Evolutionary conservation across 2,329 filamentous ascomycete species (phyloP).

Genomic region (Metarhizium guizhouense): DNA sequence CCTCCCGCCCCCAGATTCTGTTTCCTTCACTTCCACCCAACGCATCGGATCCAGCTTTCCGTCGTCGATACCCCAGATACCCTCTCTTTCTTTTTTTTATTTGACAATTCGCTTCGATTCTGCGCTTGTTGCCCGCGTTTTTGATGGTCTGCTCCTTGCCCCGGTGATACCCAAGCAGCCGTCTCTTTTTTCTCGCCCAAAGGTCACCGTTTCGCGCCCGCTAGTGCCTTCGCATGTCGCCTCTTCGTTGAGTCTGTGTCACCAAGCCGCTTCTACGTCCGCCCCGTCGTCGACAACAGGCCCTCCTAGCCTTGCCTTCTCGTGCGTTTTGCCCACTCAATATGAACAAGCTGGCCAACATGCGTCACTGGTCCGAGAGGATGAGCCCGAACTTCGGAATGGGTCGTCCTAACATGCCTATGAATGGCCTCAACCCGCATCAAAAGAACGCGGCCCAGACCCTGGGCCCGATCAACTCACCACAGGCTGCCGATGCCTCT

Average conservation of each 20-base stretch:
- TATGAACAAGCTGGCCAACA: conserved; percentile 65
- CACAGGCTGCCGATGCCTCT: conserved; percentile 62
- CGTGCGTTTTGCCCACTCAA: conserved; percentile 23
- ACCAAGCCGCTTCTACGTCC: not conserved
- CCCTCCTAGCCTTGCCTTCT: not conserved
- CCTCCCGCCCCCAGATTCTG: not conserved
- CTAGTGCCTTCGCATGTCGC: conserved; percentile 7
- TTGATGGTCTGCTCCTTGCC: not conserved
- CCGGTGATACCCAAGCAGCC: conserved; percentile 16
- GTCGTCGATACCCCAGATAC: conserved; percentile 11
- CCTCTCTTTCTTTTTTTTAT: conserved; percentile 13
- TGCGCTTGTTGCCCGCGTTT: not conserved
- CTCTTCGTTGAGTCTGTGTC: not conserved
- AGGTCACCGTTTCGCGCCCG: conserved; percentile 1
- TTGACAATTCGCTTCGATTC: conserved; percentile 5
- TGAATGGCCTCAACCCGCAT: conserved; percentile 47
- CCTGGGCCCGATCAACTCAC: conserved; percentile 52
- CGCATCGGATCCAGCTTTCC: not conserved
- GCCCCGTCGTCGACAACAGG: conserved; percentile 4
- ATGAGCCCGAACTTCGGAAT: conserved; percentile 61
- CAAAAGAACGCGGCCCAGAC: conserved; percentile 45
- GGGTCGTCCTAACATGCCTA: conserved; percentile 49
- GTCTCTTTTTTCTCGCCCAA: conserved; percentile 14
- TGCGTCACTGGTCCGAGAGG: conserved; percentile 64
- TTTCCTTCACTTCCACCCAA: conserved; percentile 1